These are phyloP conservation scores for Candida broadrunensis DNA, from an alignment of 805 yeast genomes.

Conservation along the genomic window DNA sequence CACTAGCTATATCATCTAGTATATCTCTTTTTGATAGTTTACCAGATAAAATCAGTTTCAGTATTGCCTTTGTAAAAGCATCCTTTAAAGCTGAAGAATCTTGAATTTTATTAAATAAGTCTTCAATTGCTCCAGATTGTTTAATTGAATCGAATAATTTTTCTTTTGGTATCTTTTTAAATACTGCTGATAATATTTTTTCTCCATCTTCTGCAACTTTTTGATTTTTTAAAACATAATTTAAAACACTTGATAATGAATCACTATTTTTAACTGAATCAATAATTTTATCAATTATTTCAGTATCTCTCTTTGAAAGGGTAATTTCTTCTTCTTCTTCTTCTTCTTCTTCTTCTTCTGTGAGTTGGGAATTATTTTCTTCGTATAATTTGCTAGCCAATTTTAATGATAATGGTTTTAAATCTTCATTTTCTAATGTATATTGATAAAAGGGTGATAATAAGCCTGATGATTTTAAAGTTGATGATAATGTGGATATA, in stretches of 20 bases:
- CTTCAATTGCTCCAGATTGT: slow-evolving; percentile 19
- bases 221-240: slow-evolving; percentile 18
- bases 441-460: slow-evolving; percentile 13
- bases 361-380: slow-evolving; percentile 8
- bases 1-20: slow-evolving; percentile 3
- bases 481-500: slow-evolving; percentile 10
- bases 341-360: slow-evolving; percentile 1
- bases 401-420: slow-evolving; percentile 9
- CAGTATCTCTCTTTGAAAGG: slow-evolving; percentile 11
- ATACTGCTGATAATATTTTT: slow-evolving; percentile 16
- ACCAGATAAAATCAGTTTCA: slow-evolving; percentile 5
- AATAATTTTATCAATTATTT: slow-evolving; percentile 15
- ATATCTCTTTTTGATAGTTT: slow-evolving; percentile 8
- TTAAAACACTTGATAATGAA: slow-evolving; percentile 17
- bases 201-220: slow-evolving; percentile 14
- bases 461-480: slow-evolving; percentile 8
- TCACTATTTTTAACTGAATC: slow-evolving; percentile 20
- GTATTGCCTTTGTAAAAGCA: slow-evolving; percentile 11
- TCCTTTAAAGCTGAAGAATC: slow-evolving; percentile 5
- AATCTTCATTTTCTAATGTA: slow-evolving; percentile 14
- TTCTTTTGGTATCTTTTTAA: slow-evolving; percentile 18
- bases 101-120: neutral
- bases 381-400: slow-evolving; percentile 15
- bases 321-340: slow-evolving; percentile 1
- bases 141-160: slow-evolving; percentile 20